Percentiles rank a stretch among this genome's conserved stretches.
These are phyloP conservation scores for Hypoxylon rubiginosum DNA, from an alignment of 2,329 filamentous ascomycete genomes.

Conservation along the genomic window DNA sequence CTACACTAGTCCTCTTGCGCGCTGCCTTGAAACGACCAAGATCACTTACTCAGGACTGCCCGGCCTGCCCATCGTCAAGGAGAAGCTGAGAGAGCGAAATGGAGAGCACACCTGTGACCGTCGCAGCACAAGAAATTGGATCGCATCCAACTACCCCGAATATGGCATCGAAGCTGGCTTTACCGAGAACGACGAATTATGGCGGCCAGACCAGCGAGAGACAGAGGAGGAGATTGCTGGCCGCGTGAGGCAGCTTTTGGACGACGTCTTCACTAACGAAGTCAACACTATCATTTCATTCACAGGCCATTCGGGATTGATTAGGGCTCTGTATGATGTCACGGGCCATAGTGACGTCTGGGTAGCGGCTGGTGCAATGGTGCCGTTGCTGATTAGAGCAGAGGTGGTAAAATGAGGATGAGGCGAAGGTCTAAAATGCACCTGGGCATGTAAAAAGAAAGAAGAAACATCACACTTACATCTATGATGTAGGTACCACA, in stretches of 20 bases:
- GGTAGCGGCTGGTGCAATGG: constrained; percentile 64
- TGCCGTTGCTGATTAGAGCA: constrained; percentile 69
- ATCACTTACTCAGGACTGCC: constrained; percentile 63
- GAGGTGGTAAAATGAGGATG: constrained; percentile 6
- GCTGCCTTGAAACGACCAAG: constrained; percentile 69
- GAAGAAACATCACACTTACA: too few relatives aligned
- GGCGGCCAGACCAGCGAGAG: constrained; percentile 63
- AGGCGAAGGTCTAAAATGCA: not conserved
- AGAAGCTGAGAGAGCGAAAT: constrained; percentile 70
- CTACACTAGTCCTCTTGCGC: constrained; percentile 70
- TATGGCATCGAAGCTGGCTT: constrained; percentile 68
- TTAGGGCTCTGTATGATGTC: constrained; percentile 58
- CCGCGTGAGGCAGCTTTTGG: constrained; percentile 58
- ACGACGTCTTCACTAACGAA: constrained; percentile 61
- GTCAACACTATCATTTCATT: constrained; percentile 61
- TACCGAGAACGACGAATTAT: constrained; percentile 67
- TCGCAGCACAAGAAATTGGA: constrained; percentile 62
- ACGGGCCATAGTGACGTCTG: constrained; percentile 60
- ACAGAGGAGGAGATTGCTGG: constrained; percentile 61
- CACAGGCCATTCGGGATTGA: constrained; percentile 64
- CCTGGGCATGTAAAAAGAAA: too few relatives aligned
- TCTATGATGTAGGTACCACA: too few relatives aligned
- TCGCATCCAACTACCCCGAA: constrained; percentile 63
- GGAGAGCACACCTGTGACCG: constrained; percentile 74
- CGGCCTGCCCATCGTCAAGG: constrained; percentile 65